These are phyloP conservation scores for Thermoascus crustaceus DNA, from an alignment of 2,329 filamentous ascomycete genomes.

Conservation along the genomic window DNA sequence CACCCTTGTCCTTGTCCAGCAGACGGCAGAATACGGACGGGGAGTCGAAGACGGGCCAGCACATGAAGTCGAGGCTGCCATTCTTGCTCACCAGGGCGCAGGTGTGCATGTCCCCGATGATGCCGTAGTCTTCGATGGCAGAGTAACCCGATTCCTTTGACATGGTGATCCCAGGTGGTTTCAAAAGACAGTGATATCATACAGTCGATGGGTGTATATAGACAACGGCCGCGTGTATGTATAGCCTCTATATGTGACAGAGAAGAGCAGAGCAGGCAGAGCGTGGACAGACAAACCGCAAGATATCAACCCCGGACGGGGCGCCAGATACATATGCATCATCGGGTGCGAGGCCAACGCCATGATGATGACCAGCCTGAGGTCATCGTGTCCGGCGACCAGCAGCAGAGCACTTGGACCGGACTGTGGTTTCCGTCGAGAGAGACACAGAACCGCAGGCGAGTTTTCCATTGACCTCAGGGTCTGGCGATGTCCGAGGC, in stretches of 20 bases:
- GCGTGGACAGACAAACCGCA: no score
- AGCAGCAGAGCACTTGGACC: no score
- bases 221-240: no score
- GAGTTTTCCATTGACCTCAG: no score
- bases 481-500: not conserved
- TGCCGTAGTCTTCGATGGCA: conserved; percentile 65
- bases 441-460: no score
- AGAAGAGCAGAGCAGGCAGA: no score
- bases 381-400: conserved; percentile 2
- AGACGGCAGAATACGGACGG: conserved; percentile 67
- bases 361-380: not conserved
- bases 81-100: conserved; percentile 67
- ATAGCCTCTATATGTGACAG: no score
- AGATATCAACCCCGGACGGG: no score
- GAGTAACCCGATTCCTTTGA: conserved; percentile 13
- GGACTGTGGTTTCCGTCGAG: no score
- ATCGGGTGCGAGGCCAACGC: no score
- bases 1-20: conserved; percentile 65
- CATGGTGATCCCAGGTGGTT: not conserved
- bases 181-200: conserved; percentile 1
- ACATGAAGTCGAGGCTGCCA: conserved; percentile 69
- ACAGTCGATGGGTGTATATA: no score
- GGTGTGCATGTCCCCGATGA: conserved; percentile 74
- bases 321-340: no score
- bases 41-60: conserved; percentile 74